Base-by-base conservation (phyloP, 129 eudicot genomes). In the Ambrosia artemisiifolia region DNA sequence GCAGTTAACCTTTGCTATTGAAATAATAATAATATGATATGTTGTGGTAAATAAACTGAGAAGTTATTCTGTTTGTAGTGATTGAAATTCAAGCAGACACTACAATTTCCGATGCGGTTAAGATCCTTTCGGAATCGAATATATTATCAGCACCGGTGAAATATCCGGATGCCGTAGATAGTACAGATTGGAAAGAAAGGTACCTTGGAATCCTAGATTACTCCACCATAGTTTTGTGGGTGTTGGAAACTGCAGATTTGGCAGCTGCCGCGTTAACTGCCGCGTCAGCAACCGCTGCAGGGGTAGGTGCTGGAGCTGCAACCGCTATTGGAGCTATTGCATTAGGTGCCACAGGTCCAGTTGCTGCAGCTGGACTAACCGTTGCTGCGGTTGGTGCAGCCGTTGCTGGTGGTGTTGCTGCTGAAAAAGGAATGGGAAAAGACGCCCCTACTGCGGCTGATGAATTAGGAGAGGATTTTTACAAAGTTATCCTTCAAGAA, bases 351-450 rank as follows among this genome's bases (percentile, higher is more conserved):
- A 87, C 96, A 0, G 96, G 95, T 51, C 98, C 96, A 7, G 85
- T 68, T 11, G 92, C 90, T 1, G 88, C 83, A 63, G 87, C 95
- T 14, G 92, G 95, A 3, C 64, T 93, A 56, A 71, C 92, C 5
- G 90, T 61, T 36, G 96, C 92, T 38, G 98, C 98, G 9, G 76
- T 85, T 33, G 96, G 98, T 64, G 96, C 98, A 38, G 96, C 98
- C 0, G 90, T 87, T 24, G 95, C 87, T 12, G 92, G 96, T 10
- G 98, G 98, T 56, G 80, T 85, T 44, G 90, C 83, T 36, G 96
- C 90, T 32, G 95, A 87, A 2, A 85, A 79, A 69, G 89, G 86
- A 61, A 79, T 88, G 76, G 92, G 86, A 14, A 90, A 79, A 70
- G 95, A 90, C 38, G 98, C 96, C 4, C 82, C 88, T 0, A 84